These are phyloP conservation scores for Rhizopogon salebrosus DNA, from an alignment of 768 basidiomycete species.

Conservation along the genomic window DNA sequence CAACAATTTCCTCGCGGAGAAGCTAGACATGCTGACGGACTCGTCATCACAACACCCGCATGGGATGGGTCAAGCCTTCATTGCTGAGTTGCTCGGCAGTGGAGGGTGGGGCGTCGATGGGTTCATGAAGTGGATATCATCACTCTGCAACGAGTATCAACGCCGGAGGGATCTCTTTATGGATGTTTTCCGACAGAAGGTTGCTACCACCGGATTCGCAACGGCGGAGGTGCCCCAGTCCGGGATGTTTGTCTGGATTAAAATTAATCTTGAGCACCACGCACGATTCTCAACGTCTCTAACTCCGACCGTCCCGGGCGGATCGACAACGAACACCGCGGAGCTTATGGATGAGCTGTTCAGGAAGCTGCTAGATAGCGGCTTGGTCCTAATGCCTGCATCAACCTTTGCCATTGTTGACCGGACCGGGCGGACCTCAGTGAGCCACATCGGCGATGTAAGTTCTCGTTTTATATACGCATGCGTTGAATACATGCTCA, in stretches of 20 bases:
- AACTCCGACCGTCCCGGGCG: constrained; percentile 11
- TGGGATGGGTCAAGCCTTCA: constrained; percentile 42
- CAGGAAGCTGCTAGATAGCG: constrained; percentile 33
- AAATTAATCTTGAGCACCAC: constrained; percentile 38
- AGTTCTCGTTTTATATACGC: constrained; percentile 15
- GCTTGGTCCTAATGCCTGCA: constrained; percentile 46
- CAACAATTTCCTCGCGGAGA: constrained; percentile 35
- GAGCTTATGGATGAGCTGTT: constrained; percentile 47
- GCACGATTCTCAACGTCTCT: constrained; percentile 29
- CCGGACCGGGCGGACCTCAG: constrained; percentile 18
- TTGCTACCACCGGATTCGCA: constrained; percentile 28
- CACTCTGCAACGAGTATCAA: constrained; percentile 47
- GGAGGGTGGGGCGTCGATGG: constrained; percentile 40
- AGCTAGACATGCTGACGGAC: constrained; percentile 39
- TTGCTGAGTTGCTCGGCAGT: constrained; percentile 37
- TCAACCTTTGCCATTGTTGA: constrained; percentile 38
- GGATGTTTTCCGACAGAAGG: constrained; percentile 30
- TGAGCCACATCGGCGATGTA: constrained; percentile 36
- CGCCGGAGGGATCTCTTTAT: constrained; percentile 45
- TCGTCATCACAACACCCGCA: constrained; percentile 47
- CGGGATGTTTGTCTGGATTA: constrained; percentile 57
- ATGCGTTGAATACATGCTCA: not conserved
- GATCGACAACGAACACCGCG: constrained; percentile 33
- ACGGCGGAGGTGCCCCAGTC: constrained; percentile 32
- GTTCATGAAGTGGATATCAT: constrained; percentile 42